Base-by-base conservation (phyloP, 2,329 filamentous ascomycete genomes). In the Scedosporium apiospermum region DNA sequence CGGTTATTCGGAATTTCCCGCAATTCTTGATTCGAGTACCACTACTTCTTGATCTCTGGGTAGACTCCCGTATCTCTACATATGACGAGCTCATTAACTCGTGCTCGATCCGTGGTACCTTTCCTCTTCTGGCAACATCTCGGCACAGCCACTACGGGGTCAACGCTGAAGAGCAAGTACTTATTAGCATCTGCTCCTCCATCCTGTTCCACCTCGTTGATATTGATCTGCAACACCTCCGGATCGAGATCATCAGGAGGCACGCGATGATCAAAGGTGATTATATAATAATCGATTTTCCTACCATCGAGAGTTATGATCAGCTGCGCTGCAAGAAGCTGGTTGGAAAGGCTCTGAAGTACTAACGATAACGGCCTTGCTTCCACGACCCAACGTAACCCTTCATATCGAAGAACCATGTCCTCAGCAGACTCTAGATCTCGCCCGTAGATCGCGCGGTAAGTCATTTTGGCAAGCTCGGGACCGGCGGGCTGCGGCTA, bases 211-310 rank as follows among this genome's bases (percentile, higher is more conserved):
- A 75, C 67, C 69, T 78, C 76, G 57, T 75, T 67, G 60, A 79
- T 76, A 55, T 76, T 77, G 55, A 78, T 74, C 65, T 75, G 71
- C 18, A 78, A 64, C 1, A 77, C 73, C 63, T 78, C 74, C n/a
- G 74, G 76, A 64, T 75, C 66, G 27, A 42, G 41, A 59, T 78
- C 71, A 44, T 74, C 65, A 5, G 62, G 12, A 2, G 73, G 71
- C 58, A 77, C 73, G 38, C 72, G 67, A 62, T 77, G 70, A 64
- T 78, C 74, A 65, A 78, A 78, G 18, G 74, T 76, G 49, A 77
- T 72, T 34, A 74, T 71, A 63, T 77, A 76, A 63, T 75, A 75
- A 66, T 77, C 58, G 5, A 44, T 12, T 18, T 38, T 30, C n/a
- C 57, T 34, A 34, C 53, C 53, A 59, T 38, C 4, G 30, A 58